Conservation (phyloP, 1,284 basidiomycete species). For the Athelia psychrophila region DNA sequence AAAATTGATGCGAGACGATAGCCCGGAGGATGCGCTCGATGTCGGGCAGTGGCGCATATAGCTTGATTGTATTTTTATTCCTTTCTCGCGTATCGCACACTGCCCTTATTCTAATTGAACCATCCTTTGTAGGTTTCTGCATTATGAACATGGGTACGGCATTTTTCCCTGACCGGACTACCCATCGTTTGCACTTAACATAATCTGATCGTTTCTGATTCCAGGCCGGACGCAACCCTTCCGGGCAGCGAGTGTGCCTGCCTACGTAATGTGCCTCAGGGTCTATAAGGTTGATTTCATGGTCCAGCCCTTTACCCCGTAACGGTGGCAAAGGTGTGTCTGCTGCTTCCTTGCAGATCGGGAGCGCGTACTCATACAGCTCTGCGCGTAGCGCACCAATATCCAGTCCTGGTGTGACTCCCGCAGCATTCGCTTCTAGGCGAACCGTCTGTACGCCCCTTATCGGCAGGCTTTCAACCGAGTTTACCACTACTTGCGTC, state of each 20-base stretch:
- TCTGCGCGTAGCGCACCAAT: not conserved
- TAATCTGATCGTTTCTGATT: not conserved
- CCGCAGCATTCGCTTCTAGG: too few species aligned
- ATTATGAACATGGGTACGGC: not conserved
- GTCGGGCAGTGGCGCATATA: not conserved
- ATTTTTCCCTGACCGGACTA: not conserved
- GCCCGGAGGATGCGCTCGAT: not conserved
- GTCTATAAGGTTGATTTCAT: not conserved
- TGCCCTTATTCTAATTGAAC: not conserved
- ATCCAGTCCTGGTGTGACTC: too few species aligned
- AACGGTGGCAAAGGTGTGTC: not conserved
- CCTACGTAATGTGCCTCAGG: not conserved
- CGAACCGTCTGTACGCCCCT: too few species aligned
- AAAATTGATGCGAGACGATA: conserved; percentile 10
- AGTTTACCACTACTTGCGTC: too few species aligned
- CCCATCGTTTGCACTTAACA: not conserved
- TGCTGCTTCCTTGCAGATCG: not conserved
- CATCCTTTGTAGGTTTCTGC: not conserved
- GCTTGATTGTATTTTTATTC: not conserved
- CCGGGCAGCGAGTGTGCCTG: not conserved
- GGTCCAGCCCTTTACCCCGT: not conserved
- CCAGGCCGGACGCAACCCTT: not conserved
- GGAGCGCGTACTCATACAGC: not conserved
- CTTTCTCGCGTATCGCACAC: not conserved
- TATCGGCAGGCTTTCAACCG: too few species aligned